Conservation (phyloP, 2,329 filamentous ascomycete species). For the Coleophoma eucalyptorum region DNA sequence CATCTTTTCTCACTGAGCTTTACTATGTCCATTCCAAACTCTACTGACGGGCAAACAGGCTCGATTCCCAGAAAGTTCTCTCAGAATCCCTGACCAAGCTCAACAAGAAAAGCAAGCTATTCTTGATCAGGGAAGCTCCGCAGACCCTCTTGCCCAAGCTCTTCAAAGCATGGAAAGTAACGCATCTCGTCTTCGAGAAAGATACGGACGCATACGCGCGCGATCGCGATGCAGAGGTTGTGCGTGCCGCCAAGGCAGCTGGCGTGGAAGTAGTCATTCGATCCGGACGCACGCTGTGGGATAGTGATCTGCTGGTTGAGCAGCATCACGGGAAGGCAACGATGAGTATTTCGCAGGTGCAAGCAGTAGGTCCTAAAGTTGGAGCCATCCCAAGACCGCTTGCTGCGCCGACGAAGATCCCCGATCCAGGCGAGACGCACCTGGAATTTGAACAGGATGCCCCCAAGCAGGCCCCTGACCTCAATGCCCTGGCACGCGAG, state of each 20-base stretch:
- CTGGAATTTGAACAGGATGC: slow-evolving; percentile 54
- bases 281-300: slow-evolving; percentile 67
- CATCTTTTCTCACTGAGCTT: background rate
- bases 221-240: slow-evolving; percentile 57
- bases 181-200: slow-evolving; percentile 75
- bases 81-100: slow-evolving; percentile 62
- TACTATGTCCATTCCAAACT: background rate
- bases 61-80: slow-evolving; percentile 71
- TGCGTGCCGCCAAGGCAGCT: slow-evolving; percentile 54
- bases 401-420: slow-evolving; percentile 52
- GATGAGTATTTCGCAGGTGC: slow-evolving; percentile 69
- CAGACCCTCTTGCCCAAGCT: slow-evolving; percentile 69
- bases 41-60: slow-evolving; percentile 30
- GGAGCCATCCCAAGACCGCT: slow-evolving; percentile 60
- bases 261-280: slow-evolving; percentile 65
- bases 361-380: slow-evolving; percentile 58
- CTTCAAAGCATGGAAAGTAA: slow-evolving; percentile 69
- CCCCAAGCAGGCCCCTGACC: slow-evolving; percentile 48
- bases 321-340: slow-evolving; percentile 66
- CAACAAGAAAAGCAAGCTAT: slow-evolving; percentile 68
- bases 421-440: slow-evolving; percentile 60
- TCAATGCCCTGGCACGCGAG: slow-evolving; percentile 54
- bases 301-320: slow-evolving; percentile 65
- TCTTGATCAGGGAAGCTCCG: slow-evolving; percentile 68
- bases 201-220: slow-evolving; percentile 72